Evolutionary conservation across 768 basidiomycete genomes (phyloP).

Genomic region (Peribolospora kevripleyi): DNA sequence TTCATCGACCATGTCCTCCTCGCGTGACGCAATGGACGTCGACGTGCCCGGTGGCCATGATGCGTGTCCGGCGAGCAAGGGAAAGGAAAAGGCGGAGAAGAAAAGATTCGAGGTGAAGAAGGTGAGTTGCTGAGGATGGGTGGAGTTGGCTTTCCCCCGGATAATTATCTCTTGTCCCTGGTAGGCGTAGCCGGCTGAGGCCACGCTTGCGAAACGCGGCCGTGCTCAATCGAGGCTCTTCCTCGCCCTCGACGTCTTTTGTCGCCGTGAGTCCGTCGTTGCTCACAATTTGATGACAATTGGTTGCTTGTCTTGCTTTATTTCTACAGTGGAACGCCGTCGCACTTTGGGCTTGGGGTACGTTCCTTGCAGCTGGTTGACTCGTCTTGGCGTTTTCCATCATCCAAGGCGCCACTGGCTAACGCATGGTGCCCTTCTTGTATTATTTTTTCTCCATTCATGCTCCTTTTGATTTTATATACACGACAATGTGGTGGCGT

Average conservation of each 20-base stretch:
- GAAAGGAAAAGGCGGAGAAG: constrained; percentile 15
- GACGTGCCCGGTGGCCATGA: too few species aligned
- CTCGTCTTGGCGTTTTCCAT: neutral
- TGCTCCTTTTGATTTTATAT: too few species aligned
- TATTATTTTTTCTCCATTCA: too few species aligned
- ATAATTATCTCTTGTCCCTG: neutral
- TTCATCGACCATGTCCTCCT: too few species aligned
- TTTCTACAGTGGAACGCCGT: constrained; percentile 81
- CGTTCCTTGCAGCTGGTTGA: constrained; percentile 8
- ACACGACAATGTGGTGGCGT: neutral
- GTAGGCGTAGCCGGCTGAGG: neutral
- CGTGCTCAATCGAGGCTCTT: neutral
- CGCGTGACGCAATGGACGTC: too few species aligned
- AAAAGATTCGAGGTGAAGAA: constrained; percentile 97
- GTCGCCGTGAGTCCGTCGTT: too few species aligned
- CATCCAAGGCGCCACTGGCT: neutral
- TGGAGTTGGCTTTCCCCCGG: neutral
- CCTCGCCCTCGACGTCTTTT: neutral
- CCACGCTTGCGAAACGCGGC: neutral
- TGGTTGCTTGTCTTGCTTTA: neutral
- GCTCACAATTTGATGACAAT: too few species aligned
- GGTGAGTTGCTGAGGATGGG: constrained; percentile 26
- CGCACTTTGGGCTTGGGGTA: constrained; percentile 95
- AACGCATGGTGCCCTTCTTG: neutral
- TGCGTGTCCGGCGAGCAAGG: too few species aligned